Evolutionary conservation across 1,284 basidiomycete species (phyloP), one percentile per base, ranked within the genome.

Genomic region (Boletus semigastroideus): DNA sequence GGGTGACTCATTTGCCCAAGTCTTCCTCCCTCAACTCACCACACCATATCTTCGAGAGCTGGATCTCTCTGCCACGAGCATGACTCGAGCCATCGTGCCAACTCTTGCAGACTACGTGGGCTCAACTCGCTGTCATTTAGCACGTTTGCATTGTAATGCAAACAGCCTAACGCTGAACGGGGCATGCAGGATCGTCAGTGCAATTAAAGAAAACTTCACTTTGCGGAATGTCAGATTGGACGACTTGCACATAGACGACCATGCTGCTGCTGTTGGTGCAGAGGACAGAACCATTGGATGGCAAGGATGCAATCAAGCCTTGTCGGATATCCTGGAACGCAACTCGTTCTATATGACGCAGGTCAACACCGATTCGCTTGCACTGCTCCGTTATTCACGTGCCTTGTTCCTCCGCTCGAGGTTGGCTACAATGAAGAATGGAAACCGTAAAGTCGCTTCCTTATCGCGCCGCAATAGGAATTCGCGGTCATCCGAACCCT

Each of bases 181-280:
- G 4, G 74, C 81, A 12, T 62, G 64, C 33, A 60, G 62, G 6
- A 75, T 87, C 30, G 64, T 82, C 28, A 59, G 66, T 17, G 74
- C 75, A 13, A 68, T 84, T 9, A 61, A 73, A 48, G 53, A 66
- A 37, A 86, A 86, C 61, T 79, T 74, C 57, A 68, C 72, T 8
- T 63, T 87, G 10, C 60, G 66, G 37, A 81, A 79, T 53, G 58
- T 83, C 56, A 76, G 75, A 55, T 71, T 83, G 8, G 84, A 81
- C 55, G 66, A 73, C n/a, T 43, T 73, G 5, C 57, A 67, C 31
- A 50, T 63, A 17, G 57, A 64, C 7, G 51, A 66, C 9, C 42
- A 62, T 33, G 54, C 50, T 39, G 49, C 36, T 42, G 46, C 49
- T 27, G 11, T 37, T 19, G 42, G 41, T 1, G 39, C 49, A 5